These are phyloP conservation scores for Neonectria coccinea DNA, from an alignment of 2,329 filamentous ascomycete species.

Conservation along the genomic window DNA sequence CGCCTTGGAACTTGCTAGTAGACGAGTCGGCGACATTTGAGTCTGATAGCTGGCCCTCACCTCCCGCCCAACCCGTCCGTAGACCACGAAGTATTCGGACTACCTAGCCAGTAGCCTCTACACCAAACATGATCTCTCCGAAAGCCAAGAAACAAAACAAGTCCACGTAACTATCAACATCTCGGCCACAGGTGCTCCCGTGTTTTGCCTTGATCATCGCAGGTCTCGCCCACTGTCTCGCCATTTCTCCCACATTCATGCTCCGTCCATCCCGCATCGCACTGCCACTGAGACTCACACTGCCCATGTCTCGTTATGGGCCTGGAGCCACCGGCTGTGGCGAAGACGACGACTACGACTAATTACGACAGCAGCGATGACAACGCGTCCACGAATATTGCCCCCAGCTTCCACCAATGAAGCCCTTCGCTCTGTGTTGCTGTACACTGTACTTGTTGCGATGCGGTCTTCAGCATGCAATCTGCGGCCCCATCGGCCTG, in stretches of 20 bases:
- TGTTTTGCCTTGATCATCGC: conserved; percentile 23
- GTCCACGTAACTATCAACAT: not conserved
- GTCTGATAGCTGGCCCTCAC: not conserved
- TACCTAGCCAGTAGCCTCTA: not conserved
- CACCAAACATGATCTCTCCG: not conserved
- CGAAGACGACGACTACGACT: not conserved
- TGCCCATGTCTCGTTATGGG: not conserved
- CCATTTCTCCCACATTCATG: conserved; percentile 23
- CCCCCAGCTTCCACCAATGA: conserved; percentile 14
- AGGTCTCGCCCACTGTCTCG: conserved; percentile 22
- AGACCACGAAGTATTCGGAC: not conserved
- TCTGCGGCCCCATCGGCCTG: not conserved
- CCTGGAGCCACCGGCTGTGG: not conserved
- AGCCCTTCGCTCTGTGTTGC: not conserved
- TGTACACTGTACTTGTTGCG: not conserved
- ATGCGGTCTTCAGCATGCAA: conserved; percentile 9
- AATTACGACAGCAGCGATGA: not conserved
- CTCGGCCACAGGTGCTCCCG: conserved; percentile 15
- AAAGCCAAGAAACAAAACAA: conserved; percentile 11
- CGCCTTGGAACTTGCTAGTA: not conserved
- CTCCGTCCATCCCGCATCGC: conserved; percentile 1
- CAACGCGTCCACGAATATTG: not conserved
- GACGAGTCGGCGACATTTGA: not conserved
- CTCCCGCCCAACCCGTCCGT: not conserved
- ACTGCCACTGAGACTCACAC: conserved; percentile 10